These are phyloP conservation scores for Lecanicillium sp. DNA, from an alignment of 2,329 filamentous ascomycete genomes.

Conservation along the genomic window DNA sequence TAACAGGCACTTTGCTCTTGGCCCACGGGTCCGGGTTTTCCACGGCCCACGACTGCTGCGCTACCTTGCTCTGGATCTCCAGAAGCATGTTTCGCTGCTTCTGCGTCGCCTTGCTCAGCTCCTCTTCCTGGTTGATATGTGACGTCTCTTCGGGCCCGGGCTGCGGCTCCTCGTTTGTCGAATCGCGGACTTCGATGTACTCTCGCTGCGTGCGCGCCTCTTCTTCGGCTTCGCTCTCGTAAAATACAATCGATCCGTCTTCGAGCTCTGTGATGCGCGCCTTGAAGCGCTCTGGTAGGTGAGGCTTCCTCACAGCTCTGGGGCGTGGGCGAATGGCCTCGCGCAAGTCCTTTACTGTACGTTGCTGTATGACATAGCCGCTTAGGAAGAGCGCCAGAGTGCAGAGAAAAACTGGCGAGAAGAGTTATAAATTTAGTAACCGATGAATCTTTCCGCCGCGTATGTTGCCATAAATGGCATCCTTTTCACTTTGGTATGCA, in stretches of 20 bases:
- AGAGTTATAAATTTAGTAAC: neutral
- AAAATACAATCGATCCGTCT: conserved; percentile 38
- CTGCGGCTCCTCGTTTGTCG: conserved; percentile 26
- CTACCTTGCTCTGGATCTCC: conserved; percentile 26
- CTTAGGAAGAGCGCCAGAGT: conserved; percentile 80
- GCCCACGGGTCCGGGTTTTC: conserved; percentile 31
- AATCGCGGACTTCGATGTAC: conserved; percentile 22
- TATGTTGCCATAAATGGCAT: no score
- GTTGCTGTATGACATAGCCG: conserved; percentile 82
- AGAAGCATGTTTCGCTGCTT: conserved; percentile 29
- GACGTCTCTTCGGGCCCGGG: conserved; percentile 6
- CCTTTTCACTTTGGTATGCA: neutral
- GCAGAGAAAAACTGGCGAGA: conserved; percentile 61
- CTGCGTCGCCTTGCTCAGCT: conserved; percentile 16
- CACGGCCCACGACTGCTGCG: conserved; percentile 28
- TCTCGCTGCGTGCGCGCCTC: conserved; percentile 18
- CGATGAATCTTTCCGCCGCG: no score
- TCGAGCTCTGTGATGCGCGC: conserved; percentile 38
- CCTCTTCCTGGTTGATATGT: conserved; percentile 15
- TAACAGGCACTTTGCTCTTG: conserved; percentile 42
- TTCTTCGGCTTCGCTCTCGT: conserved; percentile 30
- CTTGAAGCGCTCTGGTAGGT: conserved; percentile 46
- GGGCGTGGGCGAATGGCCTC: conserved; percentile 55
- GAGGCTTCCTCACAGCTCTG: conserved; percentile 42
- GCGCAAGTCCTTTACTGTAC: conserved; percentile 73